Evolutionary conservation across 177 flowering plant species (phyloP), one percentile per base, ranked within the genome.

Genomic region (Tripterygium wilfordii): DNA sequence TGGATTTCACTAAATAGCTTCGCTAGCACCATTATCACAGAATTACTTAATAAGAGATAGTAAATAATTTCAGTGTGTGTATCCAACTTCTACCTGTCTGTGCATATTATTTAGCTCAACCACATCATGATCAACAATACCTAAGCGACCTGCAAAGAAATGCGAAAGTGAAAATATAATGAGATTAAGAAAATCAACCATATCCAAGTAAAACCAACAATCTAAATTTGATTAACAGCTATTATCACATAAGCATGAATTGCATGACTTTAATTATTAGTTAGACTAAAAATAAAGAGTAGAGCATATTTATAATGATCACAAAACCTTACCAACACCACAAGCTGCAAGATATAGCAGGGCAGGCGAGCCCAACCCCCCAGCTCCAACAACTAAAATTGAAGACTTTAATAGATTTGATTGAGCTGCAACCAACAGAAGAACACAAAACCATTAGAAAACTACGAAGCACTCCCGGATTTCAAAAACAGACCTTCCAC

Each of bases 71-170:
- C 0, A 40, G 16, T 15, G 40, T 13, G 1, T 0, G 2, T 17
- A 42, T 48, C 10, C 12, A 59, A 16, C 14, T 36, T 32, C 3
- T 78, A 91, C 96, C 95, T 92, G 98, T 57, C 96, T 66, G 47
- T 92, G 98, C 66, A 92, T 73, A 69, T 92, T 89, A 63, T 86
- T 92, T 25, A 92, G 89, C 79, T 92, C 98, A 28, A 92, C 99
- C 12, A 84, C 76, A 66, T 89, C 97, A 71, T 89, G 83, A 61
- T 92, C 97, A 24, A 89, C 86, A 45, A 89, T 84, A 49, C 99
- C 99, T 39, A 89, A 61, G 28, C 82, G 62, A 10, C 98, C 95
- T 91, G 59, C 3, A 44, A 50, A 57, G 14, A 36, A 41, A 51
- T 46, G 5, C 33, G 41, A 45, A 32, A 10, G 22, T 21, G 14